phyloP scores from a whole-genome alignment of 1,139 yeast species.

The Yamadazyma trypodendri region DNA sequence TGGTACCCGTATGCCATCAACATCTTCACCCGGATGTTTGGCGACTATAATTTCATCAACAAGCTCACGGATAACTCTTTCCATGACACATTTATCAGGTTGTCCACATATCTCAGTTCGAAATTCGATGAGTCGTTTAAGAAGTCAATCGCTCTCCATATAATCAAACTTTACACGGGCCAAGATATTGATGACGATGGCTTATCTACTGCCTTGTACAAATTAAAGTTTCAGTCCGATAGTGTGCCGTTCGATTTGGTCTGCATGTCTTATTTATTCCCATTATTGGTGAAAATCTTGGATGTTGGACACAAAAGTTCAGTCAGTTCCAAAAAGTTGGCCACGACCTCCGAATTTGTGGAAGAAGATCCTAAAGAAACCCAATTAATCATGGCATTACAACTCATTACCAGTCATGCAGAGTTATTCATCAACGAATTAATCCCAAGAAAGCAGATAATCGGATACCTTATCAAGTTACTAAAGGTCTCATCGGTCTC shows the following conservation, averaged over 20 bases:
- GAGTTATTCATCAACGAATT: constrained; percentile 65
- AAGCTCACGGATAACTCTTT: constrained; percentile 41
- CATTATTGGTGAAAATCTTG: constrained; percentile 64
- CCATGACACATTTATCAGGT: constrained; percentile 37
- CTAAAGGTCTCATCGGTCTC: constrained; percentile 76
- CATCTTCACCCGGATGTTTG: constrained; percentile 32
- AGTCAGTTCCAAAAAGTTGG: constrained; percentile 46
- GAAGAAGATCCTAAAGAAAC: constrained; percentile 89
- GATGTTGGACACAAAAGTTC: constrained; percentile 59
- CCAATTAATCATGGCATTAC: constrained; percentile 73
- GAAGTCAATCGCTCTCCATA: constrained; percentile 61
- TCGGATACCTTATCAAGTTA: constrained; percentile 62
- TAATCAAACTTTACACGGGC: constrained; percentile 50
- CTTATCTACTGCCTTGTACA: constrained; percentile 66
- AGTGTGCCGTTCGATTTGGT: constrained; percentile 68
- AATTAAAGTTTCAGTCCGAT: constrained; percentile 72
- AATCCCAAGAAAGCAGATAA: constrained; percentile 67
- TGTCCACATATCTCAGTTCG: constrained; percentile 52
- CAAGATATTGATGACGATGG: constrained; percentile 29
- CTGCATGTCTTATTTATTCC: constrained; percentile 71
- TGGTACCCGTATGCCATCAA: constrained; percentile 60
- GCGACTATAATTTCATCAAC: constrained; percentile 32
- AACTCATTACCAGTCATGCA: constrained; percentile 73
- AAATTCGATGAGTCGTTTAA: constrained; percentile 32
- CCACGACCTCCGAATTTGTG: constrained; percentile 58